These are phyloP conservation scores for Solanum hybrid DNA, from an alignment of 305 asterid genomes.

Conservation along the genomic window DNA sequence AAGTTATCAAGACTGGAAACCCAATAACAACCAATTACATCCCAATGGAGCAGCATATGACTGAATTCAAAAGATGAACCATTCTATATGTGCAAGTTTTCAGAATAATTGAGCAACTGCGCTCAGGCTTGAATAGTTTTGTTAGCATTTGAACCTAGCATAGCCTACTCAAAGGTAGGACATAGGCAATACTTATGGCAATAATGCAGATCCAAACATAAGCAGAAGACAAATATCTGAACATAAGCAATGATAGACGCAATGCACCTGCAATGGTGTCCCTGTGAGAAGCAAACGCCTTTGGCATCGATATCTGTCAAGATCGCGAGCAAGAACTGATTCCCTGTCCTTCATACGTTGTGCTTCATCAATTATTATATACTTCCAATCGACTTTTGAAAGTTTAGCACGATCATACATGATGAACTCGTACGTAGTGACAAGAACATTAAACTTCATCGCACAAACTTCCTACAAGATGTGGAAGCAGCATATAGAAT, in stretches of 20 bases:
- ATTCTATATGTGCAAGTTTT: not conserved
- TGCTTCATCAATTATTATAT: slow-evolving; percentile 97
- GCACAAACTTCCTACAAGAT: slow-evolving; percentile 77
- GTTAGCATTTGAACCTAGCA: not conserved
- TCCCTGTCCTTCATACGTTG: slow-evolving; percentile 99
- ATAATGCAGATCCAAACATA: not conserved
- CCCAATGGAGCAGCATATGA: not conserved
- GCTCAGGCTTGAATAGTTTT: not conserved
- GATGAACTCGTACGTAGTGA: slow-evolving; percentile 77
- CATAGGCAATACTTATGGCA: not conserved
- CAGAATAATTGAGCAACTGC: not conserved
- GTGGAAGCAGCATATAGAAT: slow-evolving; percentile 20
- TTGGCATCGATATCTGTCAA: slow-evolving; percentile 98
- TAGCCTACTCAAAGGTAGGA: not conserved
- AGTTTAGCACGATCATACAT: slow-evolving; percentile 85
- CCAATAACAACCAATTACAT: not conserved
- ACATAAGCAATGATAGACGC: not conserved
- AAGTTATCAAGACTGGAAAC: not conserved
- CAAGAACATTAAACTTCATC: slow-evolving; percentile 92
- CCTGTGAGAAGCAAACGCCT: slow-evolving; percentile 99
- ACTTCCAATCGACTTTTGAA: slow-evolving; percentile 89
- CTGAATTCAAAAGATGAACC: not conserved
- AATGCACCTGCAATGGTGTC: slow-evolving; percentile 90
- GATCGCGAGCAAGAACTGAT: slow-evolving; percentile 99
- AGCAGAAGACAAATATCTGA: not conserved